Evolutionary conservation across 768 basidiomycete genomes (phyloP).

Genomic region (Tremella mesenterica): DNA sequence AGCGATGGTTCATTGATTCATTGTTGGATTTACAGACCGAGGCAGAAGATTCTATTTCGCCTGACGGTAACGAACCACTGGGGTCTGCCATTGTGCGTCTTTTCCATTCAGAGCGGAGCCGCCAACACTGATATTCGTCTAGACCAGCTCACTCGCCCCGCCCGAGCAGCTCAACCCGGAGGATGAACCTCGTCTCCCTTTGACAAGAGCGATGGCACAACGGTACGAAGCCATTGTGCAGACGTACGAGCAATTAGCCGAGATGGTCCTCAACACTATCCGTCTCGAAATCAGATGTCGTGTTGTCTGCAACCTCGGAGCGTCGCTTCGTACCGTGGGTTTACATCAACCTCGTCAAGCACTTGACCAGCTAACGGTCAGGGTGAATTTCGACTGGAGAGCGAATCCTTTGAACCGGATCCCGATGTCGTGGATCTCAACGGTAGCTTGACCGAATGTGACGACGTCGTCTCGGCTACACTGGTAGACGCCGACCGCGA

Average conservation of each 20-base stretch:
- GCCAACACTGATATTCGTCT: not conserved
- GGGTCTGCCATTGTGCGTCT: not conserved
- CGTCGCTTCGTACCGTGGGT: constrained; percentile 66
- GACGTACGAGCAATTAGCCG: constrained; percentile 82
- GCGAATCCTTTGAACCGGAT: constrained; percentile 84
- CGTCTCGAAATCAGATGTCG: constrained; percentile 81
- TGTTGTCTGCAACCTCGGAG: constrained; percentile 67
- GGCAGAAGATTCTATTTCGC: constrained; percentile 49
- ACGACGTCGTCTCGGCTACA: constrained; percentile 59
- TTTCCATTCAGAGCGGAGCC: not conserved
- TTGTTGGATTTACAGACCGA: constrained; percentile 59
- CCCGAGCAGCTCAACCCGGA: constrained; percentile 13
- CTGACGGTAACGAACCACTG: not conserved
- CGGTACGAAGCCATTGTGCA: constrained; percentile 83
- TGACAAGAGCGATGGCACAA: constrained; percentile 84
- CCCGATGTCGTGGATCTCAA: constrained; percentile 80
- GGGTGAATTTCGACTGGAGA: constrained; percentile 76
- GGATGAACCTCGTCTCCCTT: constrained; percentile 57
- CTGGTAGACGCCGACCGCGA: constrained; percentile 56
- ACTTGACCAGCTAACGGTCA: constrained; percentile 38
- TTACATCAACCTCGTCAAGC: not conserved
- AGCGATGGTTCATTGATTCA: constrained; percentile 80
- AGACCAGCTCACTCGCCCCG: not conserved
- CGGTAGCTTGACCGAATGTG: constrained; percentile 63
- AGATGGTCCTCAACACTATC: constrained; percentile 76